Evolutionary conservation across 768 basidiomycete genomes (phyloP).

Genomic region (Suillus subaureus): DNA sequence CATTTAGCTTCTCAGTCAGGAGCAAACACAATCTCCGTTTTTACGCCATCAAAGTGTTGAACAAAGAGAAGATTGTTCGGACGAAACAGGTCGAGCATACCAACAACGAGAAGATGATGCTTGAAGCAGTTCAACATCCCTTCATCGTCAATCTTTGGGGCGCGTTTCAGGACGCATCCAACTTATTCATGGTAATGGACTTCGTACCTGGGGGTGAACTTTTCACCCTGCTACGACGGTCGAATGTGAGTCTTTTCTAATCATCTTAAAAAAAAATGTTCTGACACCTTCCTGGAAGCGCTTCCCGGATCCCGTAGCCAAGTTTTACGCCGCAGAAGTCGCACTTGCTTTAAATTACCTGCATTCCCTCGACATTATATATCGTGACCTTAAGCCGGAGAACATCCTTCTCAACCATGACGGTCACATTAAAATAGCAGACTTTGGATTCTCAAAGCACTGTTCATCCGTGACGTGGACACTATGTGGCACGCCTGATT

Average conservation of each 20-base stretch:
- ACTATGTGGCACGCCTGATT: constrained; percentile 93
- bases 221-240: constrained; percentile 89
- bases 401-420: constrained; percentile 93
- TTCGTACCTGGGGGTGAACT: constrained; percentile 97
- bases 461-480: constrained; percentile 92
- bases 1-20: constrained; percentile 53
- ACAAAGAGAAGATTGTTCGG: constrained; percentile 88
- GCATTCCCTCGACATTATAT: constrained; percentile 86
- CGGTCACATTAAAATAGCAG: constrained; percentile 95
- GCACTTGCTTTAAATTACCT: constrained; percentile 91
- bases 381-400: constrained; percentile 97
- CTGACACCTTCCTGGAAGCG: constrained; percentile 46
- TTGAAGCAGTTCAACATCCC: constrained; percentile 83
- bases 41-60: constrained; percentile 94
- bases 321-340: constrained; percentile 97
- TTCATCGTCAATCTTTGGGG: constrained; percentile 98
- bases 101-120: constrained; percentile 89
- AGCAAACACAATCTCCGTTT: constrained; percentile 95
- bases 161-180: constrained; percentile 86
- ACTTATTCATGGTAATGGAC: constrained; percentile 98
- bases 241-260: constrained; percentile 60
- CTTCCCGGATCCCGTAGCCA: constrained; percentile 96
- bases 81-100: constrained; percentile 98
- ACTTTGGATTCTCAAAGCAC: constrained; percentile 94
- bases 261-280: constrained; percentile 19